Conservation (phyloP, 1,284 basidiomycete species). For the Fomes fomentarius region DNA sequence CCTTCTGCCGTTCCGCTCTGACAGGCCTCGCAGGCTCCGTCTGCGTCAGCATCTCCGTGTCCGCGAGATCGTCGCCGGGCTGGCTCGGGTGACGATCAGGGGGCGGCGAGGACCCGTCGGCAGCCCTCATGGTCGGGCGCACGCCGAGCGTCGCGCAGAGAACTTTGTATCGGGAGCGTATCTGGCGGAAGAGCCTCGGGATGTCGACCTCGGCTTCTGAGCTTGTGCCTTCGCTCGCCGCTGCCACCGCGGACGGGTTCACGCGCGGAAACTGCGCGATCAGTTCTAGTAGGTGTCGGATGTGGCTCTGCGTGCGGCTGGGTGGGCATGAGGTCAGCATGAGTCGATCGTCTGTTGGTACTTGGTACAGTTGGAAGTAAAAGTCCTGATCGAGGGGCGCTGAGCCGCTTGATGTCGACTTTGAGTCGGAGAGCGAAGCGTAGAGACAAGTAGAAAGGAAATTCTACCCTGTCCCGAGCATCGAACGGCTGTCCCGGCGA, state of each 20-base stretch:
- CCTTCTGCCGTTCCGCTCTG: slow-evolving; percentile 18
- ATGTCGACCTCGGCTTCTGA: slow-evolving; percentile 66
- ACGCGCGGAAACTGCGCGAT: slow-evolving; percentile 76
- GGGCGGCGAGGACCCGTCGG: slow-evolving; percentile 16
- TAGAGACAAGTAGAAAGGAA: no score
- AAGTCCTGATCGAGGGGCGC: neutral
- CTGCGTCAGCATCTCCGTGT: neutral
- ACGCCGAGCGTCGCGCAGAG: slow-evolving; percentile 86
- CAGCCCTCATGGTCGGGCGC: slow-evolving; percentile 58
- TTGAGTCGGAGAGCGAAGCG: neutral
- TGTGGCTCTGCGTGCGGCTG: slow-evolving; percentile 69
- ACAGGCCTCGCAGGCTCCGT: neutral
- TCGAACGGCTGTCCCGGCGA: neutral
- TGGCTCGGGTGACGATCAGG: slow-evolving; percentile 10
- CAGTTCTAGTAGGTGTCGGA: slow-evolving; percentile 69
- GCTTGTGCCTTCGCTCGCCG: neutral
- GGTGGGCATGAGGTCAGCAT: neutral
- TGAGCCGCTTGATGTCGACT: neutral
- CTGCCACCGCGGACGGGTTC: slow-evolving; percentile 58
- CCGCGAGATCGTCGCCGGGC: slow-evolving; percentile 14
- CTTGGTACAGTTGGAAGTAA: neutral
- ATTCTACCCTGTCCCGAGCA: neutral
- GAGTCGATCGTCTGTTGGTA: slow-evolving; percentile 1
- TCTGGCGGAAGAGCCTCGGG: slow-evolving; percentile 76
- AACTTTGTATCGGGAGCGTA: slow-evolving; percentile 86